These are phyloP conservation scores for Telopea speciosissima DNA, from an alignment of 177 flowering plant species.

Conservation along the genomic window DNA sequence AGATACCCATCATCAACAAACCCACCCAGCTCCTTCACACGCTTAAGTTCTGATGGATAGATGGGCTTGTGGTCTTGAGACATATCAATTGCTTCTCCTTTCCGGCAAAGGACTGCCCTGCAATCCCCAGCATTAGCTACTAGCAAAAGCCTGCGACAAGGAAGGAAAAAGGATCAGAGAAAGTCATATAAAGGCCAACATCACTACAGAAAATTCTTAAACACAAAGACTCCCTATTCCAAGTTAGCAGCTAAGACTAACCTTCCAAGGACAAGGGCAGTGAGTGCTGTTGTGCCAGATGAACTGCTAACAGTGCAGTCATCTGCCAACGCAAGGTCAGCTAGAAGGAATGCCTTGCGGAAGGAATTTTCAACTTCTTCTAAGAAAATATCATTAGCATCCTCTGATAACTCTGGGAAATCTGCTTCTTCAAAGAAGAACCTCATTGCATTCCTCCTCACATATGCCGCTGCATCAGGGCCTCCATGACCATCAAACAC, in stretches of 20 bases:
- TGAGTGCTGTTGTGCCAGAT: slow-evolving; percentile 68
- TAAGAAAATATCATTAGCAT: slow-evolving; percentile 27
- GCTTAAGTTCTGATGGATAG: slow-evolving; percentile 29
- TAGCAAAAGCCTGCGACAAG: slow-evolving; percentile 23
- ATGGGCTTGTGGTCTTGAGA: slow-evolving; percentile 53
- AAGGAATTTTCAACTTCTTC: slow-evolving; percentile 38
- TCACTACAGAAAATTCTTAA: not conserved
- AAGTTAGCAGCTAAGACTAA: not conserved
- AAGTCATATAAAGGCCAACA: not conserved
- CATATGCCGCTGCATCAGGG: slow-evolving; percentile 48
- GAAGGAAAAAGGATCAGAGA: not conserved
- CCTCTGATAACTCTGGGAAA: slow-evolving; percentile 31
- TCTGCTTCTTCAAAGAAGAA: slow-evolving; percentile 49
- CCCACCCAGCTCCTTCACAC: slow-evolving; percentile 52
- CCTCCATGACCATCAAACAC: slow-evolving; percentile 75
- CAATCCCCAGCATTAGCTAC: slow-evolving; percentile 70
- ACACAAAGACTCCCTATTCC: not conserved
- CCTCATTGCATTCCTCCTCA: slow-evolving; percentile 43
- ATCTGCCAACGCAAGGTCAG: slow-evolving; percentile 53
- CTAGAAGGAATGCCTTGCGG: slow-evolving; percentile 37
- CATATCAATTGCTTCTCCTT: slow-evolving; percentile 50
- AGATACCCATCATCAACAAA: slow-evolving; percentile 44
- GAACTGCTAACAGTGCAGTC: slow-evolving; percentile 33
- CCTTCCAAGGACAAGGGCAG: slow-evolving; percentile 51
- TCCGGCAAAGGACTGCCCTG: slow-evolving; percentile 57